Evolutionary conservation across 768 basidiomycete species (phyloP).

Genomic region (Symmetrospora coprosmae): DNA sequence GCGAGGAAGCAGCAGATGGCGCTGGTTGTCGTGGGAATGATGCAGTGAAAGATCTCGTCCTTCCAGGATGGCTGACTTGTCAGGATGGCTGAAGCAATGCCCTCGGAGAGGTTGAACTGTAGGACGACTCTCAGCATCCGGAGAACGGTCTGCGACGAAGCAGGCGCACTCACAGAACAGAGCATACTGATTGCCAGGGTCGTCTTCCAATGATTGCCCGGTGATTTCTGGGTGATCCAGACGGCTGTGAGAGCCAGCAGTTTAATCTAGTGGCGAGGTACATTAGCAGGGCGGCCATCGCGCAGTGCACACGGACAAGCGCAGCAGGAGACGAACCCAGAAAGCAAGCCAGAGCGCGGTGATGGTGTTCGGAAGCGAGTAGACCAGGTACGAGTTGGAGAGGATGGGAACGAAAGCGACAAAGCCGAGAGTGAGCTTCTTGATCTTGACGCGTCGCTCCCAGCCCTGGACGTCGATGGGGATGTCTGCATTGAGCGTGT

Average conservation of each 20-base stretch:
- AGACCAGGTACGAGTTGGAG: neutral
- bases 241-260: too few species aligned
- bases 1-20: neutral
- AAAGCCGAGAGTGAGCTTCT: neutral
- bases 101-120: neutral
- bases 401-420: neutral
- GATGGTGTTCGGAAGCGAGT: neutral
- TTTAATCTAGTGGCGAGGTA: too few species aligned
- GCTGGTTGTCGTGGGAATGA: neutral
- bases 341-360: neutral
- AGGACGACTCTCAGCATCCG: neutral
- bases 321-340: neutral
- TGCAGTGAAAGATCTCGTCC: neutral
- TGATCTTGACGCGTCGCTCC: neutral
- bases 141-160: neutral
- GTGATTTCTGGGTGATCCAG: neutral
- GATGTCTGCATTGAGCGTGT: neutral
- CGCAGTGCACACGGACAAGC: neutral
- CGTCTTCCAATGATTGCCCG: neutral
- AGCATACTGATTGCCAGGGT: neutral
- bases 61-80: neutral
- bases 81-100: neutral
- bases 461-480: neutral
- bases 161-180: neutral
- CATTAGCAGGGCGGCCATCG: too few species aligned